Base-by-base conservation (phyloP, 129 eudicot genomes). In the Rutidosis leptorrhynchoides region DNA sequence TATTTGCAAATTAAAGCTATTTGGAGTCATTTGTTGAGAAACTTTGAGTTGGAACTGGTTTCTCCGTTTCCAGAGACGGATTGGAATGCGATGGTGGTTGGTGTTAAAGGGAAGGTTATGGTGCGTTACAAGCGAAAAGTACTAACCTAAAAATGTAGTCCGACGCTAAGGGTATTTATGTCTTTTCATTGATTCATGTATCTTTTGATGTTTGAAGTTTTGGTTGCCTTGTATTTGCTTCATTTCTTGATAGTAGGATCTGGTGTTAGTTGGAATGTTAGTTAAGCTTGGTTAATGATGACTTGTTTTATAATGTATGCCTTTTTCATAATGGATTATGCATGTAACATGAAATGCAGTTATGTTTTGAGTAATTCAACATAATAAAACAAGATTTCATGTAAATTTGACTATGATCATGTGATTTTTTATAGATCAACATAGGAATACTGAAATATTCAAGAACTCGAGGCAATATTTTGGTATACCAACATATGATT, bases 21-120 rank as follows among this genome's bases (percentile, higher is more conserved):
- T 42, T 92, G 98, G 98, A 92, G 96, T 51, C 96, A 85, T 79
- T 73, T 92, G 79, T 78, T 92, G 65, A 85, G 98, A 33, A 92
- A 92, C 64, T 92, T 88, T 62, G 96, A 92, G 79, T 57, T 92
- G 69, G 96, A 92, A 65, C 74, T 92, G 67, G 52, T 83, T 42
- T 92, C 98, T 26, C 98, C 96, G 3, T 92, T 92, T 29, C 98
- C 98, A 1, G 98, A 92, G 74, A 85, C 83, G 4, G 98, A 92
- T 30, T 92, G 98, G 96, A 92, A 92, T 23, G 98, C 98, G 0
- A 88, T 92, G 96, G 98, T 92, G 65, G 98, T 92, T 52, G 98
- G 98, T 24, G 96, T 92, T 29, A 92, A 92, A 69, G 98, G 98
- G 53, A 80, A 92, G 68, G 98, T 92, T 37, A 92, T 88, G 98